phyloP scores from a whole-genome alignment of 106 monocot species.

The Acanthochlamys bracteata region DNA sequence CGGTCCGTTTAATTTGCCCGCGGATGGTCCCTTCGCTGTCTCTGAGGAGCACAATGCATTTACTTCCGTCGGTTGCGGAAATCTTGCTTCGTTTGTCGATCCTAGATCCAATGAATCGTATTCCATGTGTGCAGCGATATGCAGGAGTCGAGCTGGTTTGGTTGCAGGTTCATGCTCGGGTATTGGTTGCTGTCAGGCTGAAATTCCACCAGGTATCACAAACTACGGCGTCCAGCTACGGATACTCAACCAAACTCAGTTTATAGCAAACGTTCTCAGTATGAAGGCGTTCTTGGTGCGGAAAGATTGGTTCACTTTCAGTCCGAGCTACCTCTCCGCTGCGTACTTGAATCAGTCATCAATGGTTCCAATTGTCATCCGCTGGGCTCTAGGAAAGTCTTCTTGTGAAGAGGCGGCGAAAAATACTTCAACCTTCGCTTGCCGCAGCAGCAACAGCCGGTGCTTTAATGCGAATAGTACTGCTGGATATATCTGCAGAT shows the following conservation, averaged over 20 bases:
- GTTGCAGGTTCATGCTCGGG: background rate
- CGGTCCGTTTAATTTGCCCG: background rate
- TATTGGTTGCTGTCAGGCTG: conserved; percentile 7
- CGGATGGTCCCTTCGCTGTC: background rate
- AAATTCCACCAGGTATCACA: background rate
- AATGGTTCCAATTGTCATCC: background rate
- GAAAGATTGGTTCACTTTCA: conserved; percentile 6
- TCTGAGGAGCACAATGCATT: background rate
- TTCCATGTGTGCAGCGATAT: background rate
- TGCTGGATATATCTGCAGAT: conserved; percentile 9
- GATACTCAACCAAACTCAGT: conserved; percentile 1
- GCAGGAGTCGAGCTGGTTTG: background rate
- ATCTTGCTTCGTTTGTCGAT: background rate
- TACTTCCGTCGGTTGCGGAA: background rate
- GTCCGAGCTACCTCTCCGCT: background rate
- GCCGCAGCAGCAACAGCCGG: conserved; percentile 2
- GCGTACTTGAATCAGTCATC: background rate
- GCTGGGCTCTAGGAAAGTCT: background rate
- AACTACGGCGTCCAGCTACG: background rate
- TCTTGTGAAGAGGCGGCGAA: conserved; percentile 2
- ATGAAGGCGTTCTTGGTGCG: conserved; percentile 1
- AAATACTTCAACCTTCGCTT: background rate
- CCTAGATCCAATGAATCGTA: background rate
- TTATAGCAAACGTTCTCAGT: background rate
- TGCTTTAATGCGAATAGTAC: background rate